Evolutionary conservation across 129 eudicot species (phyloP).

Genomic region (Arctium minus): DNA sequence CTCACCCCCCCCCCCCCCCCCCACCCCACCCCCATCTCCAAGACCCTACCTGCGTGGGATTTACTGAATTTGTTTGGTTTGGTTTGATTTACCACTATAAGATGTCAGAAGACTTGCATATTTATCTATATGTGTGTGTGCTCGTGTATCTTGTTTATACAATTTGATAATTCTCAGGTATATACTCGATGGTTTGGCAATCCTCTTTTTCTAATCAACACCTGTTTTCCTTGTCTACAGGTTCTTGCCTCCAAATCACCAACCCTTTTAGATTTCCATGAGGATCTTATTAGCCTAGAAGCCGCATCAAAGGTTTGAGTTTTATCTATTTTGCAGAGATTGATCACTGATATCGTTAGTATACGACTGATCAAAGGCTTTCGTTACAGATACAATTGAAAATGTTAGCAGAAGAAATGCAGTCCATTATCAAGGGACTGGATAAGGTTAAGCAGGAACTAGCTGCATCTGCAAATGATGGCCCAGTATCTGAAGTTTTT

Average conservation of each 20-base stretch:
- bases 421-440: conserved; percentile 66
- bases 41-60: too few species aligned
- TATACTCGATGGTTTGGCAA: not conserved
- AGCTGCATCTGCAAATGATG: conserved; percentile 79
- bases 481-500: conserved; percentile 80
- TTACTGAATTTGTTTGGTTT: too few species aligned
- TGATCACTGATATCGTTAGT: not conserved
- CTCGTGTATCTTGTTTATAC: not conserved
- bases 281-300: conserved; percentile 82
- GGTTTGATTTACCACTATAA: too few species aligned
- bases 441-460: conserved; percentile 80
- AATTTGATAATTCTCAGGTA: not conserved
- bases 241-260: conserved; percentile 70
- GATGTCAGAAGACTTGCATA: too few species aligned
- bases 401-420: conserved; percentile 94
- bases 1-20: too few species aligned
- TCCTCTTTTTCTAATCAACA: not conserved
- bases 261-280: conserved; percentile 66
- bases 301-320: conserved; percentile 76
- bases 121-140: not conserved
- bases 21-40: too few species aligned
- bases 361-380: not conserved
- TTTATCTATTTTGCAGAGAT: not conserved
- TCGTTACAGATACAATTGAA: conserved; percentile 83
- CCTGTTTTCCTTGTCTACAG: conserved; percentile 35